Evolutionary conservation across 495 filamentous ascomycete species (phyloP).

Genomic region (Lepraria neglecta): DNA sequence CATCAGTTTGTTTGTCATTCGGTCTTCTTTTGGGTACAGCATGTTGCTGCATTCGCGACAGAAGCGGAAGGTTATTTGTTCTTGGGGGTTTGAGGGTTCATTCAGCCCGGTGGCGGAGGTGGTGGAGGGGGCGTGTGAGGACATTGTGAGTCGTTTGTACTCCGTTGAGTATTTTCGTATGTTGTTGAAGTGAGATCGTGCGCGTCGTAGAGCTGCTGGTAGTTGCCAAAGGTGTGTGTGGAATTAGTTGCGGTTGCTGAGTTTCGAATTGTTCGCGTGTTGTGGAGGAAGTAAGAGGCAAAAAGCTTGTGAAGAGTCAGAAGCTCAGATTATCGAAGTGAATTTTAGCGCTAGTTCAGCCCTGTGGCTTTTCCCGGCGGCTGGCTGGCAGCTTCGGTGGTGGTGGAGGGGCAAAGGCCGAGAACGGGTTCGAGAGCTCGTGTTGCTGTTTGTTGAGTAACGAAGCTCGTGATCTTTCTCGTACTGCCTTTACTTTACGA

Average conservation of each 20-base stretch:
- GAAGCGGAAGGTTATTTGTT: constrained; percentile 91
- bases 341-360: constrained; percentile 1
- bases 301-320: not conserved
- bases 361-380: not conserved
- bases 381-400: not conserved
- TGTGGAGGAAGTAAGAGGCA: not conserved
- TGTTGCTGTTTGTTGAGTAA: not conserved
- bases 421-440: not conserved
- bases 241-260: no score
- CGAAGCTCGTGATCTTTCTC: not conserved
- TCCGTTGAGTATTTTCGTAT: not conserved
- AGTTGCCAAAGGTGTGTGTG: not conserved
- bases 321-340: not conserved
- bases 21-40: constrained; percentile 93
- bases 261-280: no score
- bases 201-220: not conserved
- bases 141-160: constrained; percentile 21
- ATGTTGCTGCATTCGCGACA: constrained; percentile 98
- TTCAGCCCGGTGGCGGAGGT: constrained; percentile 38
- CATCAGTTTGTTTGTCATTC: constrained; percentile 54
- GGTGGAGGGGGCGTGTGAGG: constrained; percentile 54
- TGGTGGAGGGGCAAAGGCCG: not conserved
- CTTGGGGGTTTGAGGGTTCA: constrained; percentile 41
- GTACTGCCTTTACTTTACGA: not conserved
- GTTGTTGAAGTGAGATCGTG: not conserved